phyloP scores from a whole-genome alignment of 225 moss, liverwort and hornwort species.

The Ulota crispa region DNA sequence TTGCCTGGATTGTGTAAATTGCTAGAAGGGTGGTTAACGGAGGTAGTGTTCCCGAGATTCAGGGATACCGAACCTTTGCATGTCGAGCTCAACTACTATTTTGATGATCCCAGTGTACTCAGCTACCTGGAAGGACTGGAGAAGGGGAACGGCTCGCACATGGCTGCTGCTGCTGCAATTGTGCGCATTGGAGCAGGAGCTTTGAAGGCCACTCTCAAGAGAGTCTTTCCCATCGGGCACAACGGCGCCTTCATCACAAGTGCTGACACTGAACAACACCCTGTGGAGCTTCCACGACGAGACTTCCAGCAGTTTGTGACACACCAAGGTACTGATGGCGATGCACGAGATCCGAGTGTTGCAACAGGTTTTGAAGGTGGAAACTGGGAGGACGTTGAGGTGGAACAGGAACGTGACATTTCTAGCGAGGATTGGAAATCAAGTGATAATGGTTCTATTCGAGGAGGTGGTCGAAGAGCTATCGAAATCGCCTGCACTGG shows the following conservation, averaged over 20 bases:
- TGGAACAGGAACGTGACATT: conserved; percentile 30
- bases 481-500: conserved; percentile 65
- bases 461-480: conserved; percentile 34
- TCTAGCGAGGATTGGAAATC: conserved; percentile 32
- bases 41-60: conserved; percentile 79
- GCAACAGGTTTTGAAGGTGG: conserved; percentile 40
- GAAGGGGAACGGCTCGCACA: conserved; percentile 73
- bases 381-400: conserved; percentile 53
- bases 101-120: conserved; percentile 78
- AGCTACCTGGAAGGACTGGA: conserved; percentile 66
- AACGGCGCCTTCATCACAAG: conserved; percentile 35
- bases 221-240: conserved; percentile 64
- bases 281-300: conserved; percentile 40
- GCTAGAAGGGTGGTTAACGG: conserved; percentile 85
- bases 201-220: conserved; percentile 76
- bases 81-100: conserved; percentile 76
- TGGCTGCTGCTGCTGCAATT: conserved; percentile 87
- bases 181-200: conserved; percentile 76
- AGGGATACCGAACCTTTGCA: conserved; percentile 66
- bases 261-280: conserved; percentile 37
- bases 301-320: conserved; percentile 64
- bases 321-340: conserved; percentile 58
- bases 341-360: conserved; percentile 34
- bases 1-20: conserved; percentile 90
- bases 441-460: conserved; percentile 19